Base-by-base conservation (phyloP, 2,329 filamentous ascomycete genomes). In the Alternaria rosae region DNA sequence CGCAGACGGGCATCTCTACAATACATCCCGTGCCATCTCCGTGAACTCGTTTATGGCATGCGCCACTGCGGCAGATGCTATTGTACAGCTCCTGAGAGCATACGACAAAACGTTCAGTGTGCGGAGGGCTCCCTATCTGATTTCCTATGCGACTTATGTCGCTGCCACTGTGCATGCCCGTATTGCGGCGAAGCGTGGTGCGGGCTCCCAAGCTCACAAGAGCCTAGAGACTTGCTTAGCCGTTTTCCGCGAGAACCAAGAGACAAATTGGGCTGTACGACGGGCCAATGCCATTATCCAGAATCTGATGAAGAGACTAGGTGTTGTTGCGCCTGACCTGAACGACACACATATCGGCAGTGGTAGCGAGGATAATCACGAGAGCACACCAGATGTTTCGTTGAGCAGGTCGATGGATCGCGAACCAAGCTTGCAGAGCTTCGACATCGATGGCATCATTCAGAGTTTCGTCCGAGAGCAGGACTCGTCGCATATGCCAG, bases 91-190 rank as follows among this genome's bases (percentile, higher is more conserved):
- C 0, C 66, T 86, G 0, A 78, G 80, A 20, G 74, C 78, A 6
- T 86, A 86, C 45, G 78, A 84, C 23, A 71, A 74, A 28, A 75
- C 79, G 0, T 86, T 84, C 42, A 82, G 81, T 1, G 77, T 85
- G 2, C 74, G 78, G 11, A 73, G 80, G 11, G 83, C 85, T 0
- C 85, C 85, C 0, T 87, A 87, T 57, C 73, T 87, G 1, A 81
- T 87, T 17, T 85, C 83, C 0, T 88, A 88, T 68, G 84, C 86
- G 0, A 86, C 84, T 0, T 88, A 87, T 59, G 84, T 86, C 1
- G 81, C 81, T 5, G 84, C 84, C 0, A 87, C 84, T 0, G 86
- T 87, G 17, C 82, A 84, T 53, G 82, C 82, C 0, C 83, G 84
- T 4, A 84, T 85, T 0, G 83, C 85, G 4, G 82, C 82, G 44